Evolutionary conservation across 108 stramenopile species (phyloP).

Genomic region (Stephanodiscus minutulus): DNA sequence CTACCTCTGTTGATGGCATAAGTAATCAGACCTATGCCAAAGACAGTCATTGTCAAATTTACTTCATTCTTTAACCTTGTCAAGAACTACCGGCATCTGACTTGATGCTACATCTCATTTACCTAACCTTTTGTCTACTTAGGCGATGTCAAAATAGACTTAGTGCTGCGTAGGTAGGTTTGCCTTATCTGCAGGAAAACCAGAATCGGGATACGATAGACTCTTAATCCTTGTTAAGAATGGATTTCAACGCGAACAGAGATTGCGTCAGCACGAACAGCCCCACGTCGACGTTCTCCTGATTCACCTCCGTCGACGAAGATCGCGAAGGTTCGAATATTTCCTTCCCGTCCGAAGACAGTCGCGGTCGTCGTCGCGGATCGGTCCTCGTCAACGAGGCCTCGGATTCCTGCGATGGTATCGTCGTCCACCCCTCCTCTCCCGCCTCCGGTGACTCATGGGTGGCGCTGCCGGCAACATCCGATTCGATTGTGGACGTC

Average conservation of each 20-base stretch:
- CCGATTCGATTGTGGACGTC: background rate
- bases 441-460: background rate
- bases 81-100: no score
- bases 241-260: constrained; percentile 9
- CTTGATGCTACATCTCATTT: background rate
- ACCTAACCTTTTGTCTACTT: background rate
- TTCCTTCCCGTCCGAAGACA: constrained; percentile 29
- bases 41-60: no score
- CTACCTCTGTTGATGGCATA: background rate
- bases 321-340: constrained; percentile 11
- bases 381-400: background rate
- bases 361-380: background rate
- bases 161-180: background rate
- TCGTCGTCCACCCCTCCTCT: background rate
- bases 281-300: constrained; percentile 17
- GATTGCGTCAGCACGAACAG: constrained; percentile 16
- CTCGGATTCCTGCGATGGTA: background rate
- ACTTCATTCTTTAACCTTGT: no score
- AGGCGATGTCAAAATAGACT: background rate
- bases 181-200: background rate
- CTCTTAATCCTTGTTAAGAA: constrained; percentile 1
- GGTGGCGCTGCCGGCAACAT: background rate
- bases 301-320: background rate
- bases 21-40: background rate
- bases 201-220: background rate